Evolutionary conservation across 163 green algal species (phyloP).

Genomic region (Chloromonas sp.): DNA sequence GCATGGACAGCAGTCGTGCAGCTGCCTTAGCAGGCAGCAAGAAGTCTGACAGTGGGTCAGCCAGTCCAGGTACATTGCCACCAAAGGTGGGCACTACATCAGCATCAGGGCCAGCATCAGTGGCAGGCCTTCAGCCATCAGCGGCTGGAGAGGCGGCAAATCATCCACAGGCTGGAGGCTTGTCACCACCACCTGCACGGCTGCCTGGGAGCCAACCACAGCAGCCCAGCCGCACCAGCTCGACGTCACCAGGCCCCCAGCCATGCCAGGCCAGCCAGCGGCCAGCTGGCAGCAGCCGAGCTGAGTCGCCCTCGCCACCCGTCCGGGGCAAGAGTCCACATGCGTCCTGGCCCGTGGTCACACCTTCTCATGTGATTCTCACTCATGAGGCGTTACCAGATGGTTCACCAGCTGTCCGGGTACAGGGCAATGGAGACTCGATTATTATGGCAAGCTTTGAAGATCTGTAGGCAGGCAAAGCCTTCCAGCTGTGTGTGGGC

Average conservation of each 20-base stretch:
- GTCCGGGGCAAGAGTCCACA: no score
- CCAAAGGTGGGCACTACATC: neutral
- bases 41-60: no score
- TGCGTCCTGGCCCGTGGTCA: no score
- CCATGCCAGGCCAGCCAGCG: constrained; percentile 32
- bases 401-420: no score
- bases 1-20: constrained; percentile 14
- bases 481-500: no score
- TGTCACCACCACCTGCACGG: neutral
- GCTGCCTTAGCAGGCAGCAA: constrained; percentile 3
- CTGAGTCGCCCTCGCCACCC: no score
- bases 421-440: no score
- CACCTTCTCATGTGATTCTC: no score
- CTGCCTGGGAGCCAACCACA: neutral
- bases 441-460: no score
- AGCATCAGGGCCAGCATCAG: neutral
- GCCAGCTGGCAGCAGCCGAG: no score
- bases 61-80: neutral
- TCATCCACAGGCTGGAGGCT: neutral
- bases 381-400: no score
- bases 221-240: constrained; percentile 1
- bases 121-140: neutral
- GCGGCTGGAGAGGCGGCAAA: neutral
- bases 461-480: no score
- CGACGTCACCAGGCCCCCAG: constrained; percentile 18